These are phyloP conservation scores for Annulohypoxylon moriforme DNA, from an alignment of 495 filamentous ascomycete genomes.

Conservation along the genomic window DNA sequence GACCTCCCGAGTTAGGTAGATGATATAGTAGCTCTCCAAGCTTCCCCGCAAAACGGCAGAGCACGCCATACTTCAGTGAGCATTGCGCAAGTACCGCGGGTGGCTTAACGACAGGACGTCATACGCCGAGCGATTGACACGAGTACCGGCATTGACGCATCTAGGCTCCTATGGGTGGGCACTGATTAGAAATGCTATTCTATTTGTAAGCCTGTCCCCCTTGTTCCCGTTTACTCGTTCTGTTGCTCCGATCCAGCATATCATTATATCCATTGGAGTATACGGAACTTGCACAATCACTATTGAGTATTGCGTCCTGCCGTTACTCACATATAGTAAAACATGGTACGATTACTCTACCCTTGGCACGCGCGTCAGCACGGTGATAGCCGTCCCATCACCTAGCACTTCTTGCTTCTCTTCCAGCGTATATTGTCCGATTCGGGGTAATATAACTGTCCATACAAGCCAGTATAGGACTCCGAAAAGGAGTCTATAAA, in stretches of 20 bases:
- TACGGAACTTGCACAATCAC: conserved; percentile 17
- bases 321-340: not conserved
- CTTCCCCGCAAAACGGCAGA: conserved; percentile 33
- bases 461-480: conserved; percentile 78
- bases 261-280: not conserved
- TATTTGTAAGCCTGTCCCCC: conserved; percentile 36
- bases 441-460: conserved; percentile 70
- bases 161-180: conserved; percentile 4
- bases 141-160: conserved; percentile 22
- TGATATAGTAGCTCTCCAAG: conserved; percentile 28
- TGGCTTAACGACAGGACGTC: conserved; percentile 26
- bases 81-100: conserved; percentile 27
- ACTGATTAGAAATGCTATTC: conserved; percentile 42
- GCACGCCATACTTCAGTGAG: conserved; percentile 28
- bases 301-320: conserved; percentile 5
- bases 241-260: conserved; percentile 9
- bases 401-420: conserved; percentile 66
- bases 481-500: conserved; percentile 66
- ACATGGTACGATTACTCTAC: conserved; percentile 28
- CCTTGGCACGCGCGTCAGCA: conserved; percentile 59
- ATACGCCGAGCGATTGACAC: conserved; percentile 25
- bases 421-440: conserved; percentile 69
- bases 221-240: not conserved
- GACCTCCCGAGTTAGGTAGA: conserved; percentile 17
- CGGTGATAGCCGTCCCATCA: conserved; percentile 71